Percentiles rank a stretch among this genome's conserved stretches.
These are phyloP conservation scores for Pythium chondricola DNA, from an alignment of 352 stramenopile species.

Conservation along the genomic window DNA sequence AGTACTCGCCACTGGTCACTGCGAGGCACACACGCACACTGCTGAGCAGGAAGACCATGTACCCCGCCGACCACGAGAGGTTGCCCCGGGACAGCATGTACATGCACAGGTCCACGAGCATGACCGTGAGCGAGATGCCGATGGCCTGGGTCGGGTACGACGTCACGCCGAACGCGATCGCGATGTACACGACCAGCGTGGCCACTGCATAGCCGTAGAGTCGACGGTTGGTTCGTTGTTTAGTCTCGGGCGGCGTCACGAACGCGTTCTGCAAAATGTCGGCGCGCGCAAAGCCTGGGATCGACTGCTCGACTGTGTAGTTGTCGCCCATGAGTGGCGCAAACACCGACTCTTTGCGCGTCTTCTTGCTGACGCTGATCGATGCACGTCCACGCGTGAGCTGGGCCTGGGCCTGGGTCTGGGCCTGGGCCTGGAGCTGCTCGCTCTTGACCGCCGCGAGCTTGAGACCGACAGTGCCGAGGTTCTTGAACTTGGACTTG, in stretches of 20 bases:
- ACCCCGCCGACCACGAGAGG: constrained; percentile 70
- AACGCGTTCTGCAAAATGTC: constrained; percentile 81
- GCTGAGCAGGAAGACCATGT: constrained; percentile 78
- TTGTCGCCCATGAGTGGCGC: constrained; percentile 68
- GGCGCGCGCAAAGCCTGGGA: constrained; percentile 61
- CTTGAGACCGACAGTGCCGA: constrained; percentile 71
- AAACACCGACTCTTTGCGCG: constrained; percentile 66
- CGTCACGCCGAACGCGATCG: constrained; percentile 49
- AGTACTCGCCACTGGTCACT: constrained; percentile 60
- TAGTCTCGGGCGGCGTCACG: constrained; percentile 48
- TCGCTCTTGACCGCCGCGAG: constrained; percentile 47
- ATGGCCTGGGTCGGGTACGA: constrained; percentile 54
- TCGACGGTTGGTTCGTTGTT: constrained; percentile 37
- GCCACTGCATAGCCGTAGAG: constrained; percentile 43
- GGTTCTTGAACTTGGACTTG: constrained; percentile 81
- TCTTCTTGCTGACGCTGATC: constrained; percentile 11
- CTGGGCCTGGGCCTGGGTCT: not conserved
- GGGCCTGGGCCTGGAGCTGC: constrained; percentile 1
- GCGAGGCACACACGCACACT: constrained; percentile 63
- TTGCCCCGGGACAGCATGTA: constrained; percentile 67
- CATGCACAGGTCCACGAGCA: constrained; percentile 69
- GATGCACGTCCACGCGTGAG: not conserved
- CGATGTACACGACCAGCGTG: constrained; percentile 49
- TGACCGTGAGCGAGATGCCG: constrained; percentile 55
- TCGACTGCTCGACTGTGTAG: constrained; percentile 72